Conservation (phyloP, 2,329 filamentous ascomycete species). For the Apiospora saccharicola region DNA sequence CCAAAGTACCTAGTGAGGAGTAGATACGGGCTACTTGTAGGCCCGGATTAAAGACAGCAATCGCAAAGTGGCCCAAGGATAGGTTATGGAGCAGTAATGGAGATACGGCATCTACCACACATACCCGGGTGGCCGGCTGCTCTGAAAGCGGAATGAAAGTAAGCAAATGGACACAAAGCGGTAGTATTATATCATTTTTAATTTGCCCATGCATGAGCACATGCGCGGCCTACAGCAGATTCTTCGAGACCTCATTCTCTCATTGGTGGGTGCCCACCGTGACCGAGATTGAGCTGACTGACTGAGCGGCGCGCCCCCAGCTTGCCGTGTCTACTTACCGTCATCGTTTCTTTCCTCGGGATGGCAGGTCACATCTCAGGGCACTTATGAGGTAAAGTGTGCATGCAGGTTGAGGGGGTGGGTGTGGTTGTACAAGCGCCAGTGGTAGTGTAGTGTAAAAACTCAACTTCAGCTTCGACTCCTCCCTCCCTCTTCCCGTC, state of each 20-base stretch:
- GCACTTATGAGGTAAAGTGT: background rate
- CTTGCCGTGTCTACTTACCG: background rate
- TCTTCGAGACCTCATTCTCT: background rate
- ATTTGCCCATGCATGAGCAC: conserved; percentile 4
- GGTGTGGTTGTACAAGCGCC: background rate
- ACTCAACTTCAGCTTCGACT: conserved; percentile 4
- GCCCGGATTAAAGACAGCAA: background rate
- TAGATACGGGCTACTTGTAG: too few species aligned
- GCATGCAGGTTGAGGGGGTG: background rate
- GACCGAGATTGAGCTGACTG: conserved; percentile 10
- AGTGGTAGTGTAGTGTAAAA: background rate
- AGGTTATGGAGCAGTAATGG: background rate
- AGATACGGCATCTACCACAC: background rate
- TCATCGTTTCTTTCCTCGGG: background rate
- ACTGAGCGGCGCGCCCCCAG: background rate
- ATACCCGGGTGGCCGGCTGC: too few species aligned
- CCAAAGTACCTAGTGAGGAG: too few species aligned
- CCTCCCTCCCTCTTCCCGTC: background rate
- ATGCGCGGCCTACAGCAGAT: background rate
- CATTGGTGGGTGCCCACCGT: background rate
- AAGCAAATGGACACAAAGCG: background rate
- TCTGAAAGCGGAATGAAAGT: background rate
- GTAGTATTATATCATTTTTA: background rate
- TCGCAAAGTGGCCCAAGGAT: background rate
- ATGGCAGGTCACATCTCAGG: background rate